Percentiles rank a stretch among this genome's conserved stretches.
phyloP scores from a whole-genome alignment of 306 rosid genomes.

The Cyclanthera cordifolia region DNA sequence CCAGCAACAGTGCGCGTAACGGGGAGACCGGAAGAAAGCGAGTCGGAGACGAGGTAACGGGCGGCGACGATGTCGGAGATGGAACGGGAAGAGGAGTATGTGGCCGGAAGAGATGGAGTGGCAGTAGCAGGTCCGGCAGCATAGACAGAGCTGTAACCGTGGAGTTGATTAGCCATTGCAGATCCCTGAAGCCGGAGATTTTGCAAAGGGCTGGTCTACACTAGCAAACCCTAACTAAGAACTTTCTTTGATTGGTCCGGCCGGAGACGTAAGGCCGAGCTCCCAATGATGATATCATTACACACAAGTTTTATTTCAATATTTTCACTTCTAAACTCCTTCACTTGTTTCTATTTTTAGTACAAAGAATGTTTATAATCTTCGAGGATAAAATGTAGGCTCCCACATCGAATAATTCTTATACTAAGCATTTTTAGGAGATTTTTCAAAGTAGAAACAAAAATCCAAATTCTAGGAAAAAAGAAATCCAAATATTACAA shows the following conservation, averaged over 20 bases:
- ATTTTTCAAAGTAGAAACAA: too few relatives aligned
- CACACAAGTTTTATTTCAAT: too few relatives aligned
- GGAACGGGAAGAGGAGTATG: slow-evolving; percentile 2
- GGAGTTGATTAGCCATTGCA: slow-evolving; percentile 8
- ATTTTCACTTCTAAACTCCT: too few relatives aligned
- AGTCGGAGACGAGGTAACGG: slow-evolving; percentile 3
- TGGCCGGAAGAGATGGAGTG: slow-evolving; percentile 1
- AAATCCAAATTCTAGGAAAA: too few relatives aligned
- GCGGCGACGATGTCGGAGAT: slow-evolving; percentile 7
- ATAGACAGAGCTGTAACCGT: slow-evolving; percentile 2
- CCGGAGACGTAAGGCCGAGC: neutral
- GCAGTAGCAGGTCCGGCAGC: neutral
- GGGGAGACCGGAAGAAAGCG: neutral
- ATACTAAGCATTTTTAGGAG: too few relatives aligned
- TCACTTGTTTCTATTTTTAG: too few relatives aligned
- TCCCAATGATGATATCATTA: too few relatives aligned
- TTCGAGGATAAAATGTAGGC: too few relatives aligned
- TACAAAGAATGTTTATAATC: too few relatives aligned
- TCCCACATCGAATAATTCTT: too few relatives aligned
- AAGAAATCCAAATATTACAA: too few relatives aligned
- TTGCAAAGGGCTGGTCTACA: neutral
- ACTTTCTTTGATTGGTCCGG: neutral
- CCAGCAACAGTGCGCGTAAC: neutral
- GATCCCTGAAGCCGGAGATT: neutral
- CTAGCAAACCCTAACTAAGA: slow-evolving; percentile 2